Conservation (phyloP, 805 yeast genomes). For the Scheffersomyces coipomensis region DNA sequence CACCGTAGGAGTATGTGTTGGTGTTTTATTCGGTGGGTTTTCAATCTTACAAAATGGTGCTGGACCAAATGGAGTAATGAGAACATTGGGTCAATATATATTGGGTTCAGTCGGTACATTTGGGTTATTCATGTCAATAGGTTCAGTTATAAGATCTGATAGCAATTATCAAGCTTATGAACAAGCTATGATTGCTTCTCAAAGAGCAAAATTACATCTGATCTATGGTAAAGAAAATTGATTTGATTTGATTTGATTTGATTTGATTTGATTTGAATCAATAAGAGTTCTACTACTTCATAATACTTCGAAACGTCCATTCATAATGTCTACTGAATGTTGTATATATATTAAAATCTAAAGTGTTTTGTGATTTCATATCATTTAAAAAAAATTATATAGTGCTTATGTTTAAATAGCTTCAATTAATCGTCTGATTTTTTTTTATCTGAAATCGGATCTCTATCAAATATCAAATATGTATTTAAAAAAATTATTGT, state of each 20-base stretch:
- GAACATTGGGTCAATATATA: constrained; percentile 95
- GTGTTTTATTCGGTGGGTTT: constrained; percentile 91
- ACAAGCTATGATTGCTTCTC: constrained; percentile 27
- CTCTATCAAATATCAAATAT: no score
- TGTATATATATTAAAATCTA: not conserved
- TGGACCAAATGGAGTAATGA: constrained; percentile 97
- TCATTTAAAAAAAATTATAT: no score
- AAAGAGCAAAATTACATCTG: constrained; percentile 27
- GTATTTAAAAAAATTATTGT: no score
- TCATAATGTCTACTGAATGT: not conserved
- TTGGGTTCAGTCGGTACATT: constrained; percentile 96
- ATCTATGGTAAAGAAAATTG: constrained; percentile 19
- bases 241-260: no score
- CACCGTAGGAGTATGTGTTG: constrained; percentile 90
- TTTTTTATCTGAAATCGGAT: no score
- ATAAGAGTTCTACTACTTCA: not conserved
- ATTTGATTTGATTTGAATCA: no score
- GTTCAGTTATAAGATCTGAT: constrained; percentile 87
- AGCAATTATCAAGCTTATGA: constrained; percentile 31
- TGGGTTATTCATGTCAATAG: constrained; percentile 94
- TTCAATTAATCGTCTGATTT: no score
- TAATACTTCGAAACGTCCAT: not conserved
- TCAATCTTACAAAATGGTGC: constrained; percentile 91
- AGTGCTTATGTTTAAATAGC: no score
- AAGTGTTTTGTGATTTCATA: no score